Base-by-base conservation (phyloP, 1,284 basidiomycete species). In the Tilletia walkeri region DNA sequence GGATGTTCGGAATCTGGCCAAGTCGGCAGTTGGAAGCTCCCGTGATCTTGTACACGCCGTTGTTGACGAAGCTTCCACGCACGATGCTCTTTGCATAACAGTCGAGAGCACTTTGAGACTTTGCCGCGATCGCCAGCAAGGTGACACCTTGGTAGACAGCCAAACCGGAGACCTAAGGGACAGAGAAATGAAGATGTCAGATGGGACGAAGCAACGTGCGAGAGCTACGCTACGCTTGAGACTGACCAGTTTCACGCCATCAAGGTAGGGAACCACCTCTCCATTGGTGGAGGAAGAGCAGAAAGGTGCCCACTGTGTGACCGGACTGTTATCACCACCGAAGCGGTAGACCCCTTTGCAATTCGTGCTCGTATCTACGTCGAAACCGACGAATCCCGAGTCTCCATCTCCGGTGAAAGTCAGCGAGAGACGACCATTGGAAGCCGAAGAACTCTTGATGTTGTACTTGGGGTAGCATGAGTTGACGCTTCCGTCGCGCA, bases 391-490 rank as follows among this genome's bases (percentile, higher is more conserved):
- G 3, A 53, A 53, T n/a, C 50, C 50, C 18, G 50, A 53, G 50
- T n/a, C 50, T 53, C 50, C 50, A 18, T 53, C 50, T n/a, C 50
- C 18, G 24, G 9, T 53, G 4, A 20, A 53, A n/a, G 50, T 4
- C n/a, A 53, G 50, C 4, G 50, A 20, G n/a, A 53, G 50, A 6
- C 50, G 50, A 7, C 50, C 50, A n/a, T 53, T 53, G 12, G 50
- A 53, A 7, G 50, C 7, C 2, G 50, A 7, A 9, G 50, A 53
- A 6, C 50, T 7, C 50, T 53, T 53, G n/a, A 53, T n/a, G 24
- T 53, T n/a, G 50, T 53, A 53, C 50, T 53, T 53, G 50, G 50
- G 50, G 24, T 53, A 53, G 24, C 54, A 56, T 5, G 54, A 56
- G 5, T 56, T 56, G 10, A 56, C 54, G 54, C 54, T 56, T 30